Evolutionary conservation across 2,329 filamentous ascomycete species (phyloP), one percentile per base, ranked within the genome.

Genomic region (Claviceps purpurea): DNA sequence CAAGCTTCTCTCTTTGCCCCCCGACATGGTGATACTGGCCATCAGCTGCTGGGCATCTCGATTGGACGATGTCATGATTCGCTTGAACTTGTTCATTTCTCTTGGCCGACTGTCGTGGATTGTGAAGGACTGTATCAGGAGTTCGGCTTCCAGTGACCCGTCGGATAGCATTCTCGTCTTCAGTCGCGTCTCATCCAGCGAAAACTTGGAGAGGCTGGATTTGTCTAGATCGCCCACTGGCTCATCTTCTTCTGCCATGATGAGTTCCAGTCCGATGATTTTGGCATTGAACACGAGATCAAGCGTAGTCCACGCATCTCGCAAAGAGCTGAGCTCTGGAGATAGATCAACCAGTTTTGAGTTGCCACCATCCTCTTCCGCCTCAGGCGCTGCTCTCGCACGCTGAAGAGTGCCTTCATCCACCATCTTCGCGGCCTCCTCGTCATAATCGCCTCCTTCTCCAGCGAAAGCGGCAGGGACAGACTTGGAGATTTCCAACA

Each of bases 21-120:
- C 87, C 0, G 90, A 89, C 68, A 98, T 94, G 0, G 90, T 94
- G 4, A 98, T 73, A 64, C 87, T 96, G 18, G 93, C 93, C 93
- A 98, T 98, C 62, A 98, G 90, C 61, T 99, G 94, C 65, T 97
- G 90, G 46, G 93, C 89, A 52, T 90, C 85, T 59, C 89, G 91
- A 67, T 96, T 97, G 62, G 90, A 89, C 52, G 95, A 84, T 1
- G 90, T 90, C 93, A 98, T 97, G 70, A 98, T 96, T 66, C 91
- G 94, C 49, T 89, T 82, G 75, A 94, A 99, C 64, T 95, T 96
- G 72, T 96, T 98, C 5, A 85, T 87, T 60, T 95, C 90, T 51
- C 81, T 79, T 4, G 82, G 83, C n/a, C 94, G 84, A 56, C 86
- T 96, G 65, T 99, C 93, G 52, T 87, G 81, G 57, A 97, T 95